A percentile compares a stretch with the other conserved stretches of the same genome.
phyloP scores from a whole-genome alignment of 805 yeast genomes.

The Helenozyma rhizophorensis region DNA sequence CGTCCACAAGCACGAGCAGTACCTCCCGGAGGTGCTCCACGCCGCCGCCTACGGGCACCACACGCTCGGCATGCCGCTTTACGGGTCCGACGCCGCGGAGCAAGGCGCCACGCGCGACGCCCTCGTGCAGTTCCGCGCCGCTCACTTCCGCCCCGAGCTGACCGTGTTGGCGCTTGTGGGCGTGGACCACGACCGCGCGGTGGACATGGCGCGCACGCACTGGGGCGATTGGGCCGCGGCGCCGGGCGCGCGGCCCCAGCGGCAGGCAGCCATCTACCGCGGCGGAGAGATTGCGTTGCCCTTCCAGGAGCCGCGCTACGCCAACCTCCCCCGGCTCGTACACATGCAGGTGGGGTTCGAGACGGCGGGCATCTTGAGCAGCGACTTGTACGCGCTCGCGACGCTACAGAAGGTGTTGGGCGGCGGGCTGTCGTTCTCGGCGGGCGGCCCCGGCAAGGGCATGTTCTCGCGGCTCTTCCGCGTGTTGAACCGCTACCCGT shows the following conservation, averaged over 20 bases:
- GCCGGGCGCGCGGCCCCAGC: slow-evolving; percentile 20
- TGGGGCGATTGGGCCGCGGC: slow-evolving; percentile 54
- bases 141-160: slow-evolving; percentile 73
- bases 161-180: slow-evolving; percentile 88
- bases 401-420: slow-evolving; percentile 86
- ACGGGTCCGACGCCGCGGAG: slow-evolving; percentile 72
- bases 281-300: slow-evolving; percentile 47
- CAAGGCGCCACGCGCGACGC: slow-evolving; percentile 48
- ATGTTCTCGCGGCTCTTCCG: slow-evolving; percentile 93
- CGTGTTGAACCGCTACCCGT: slow-evolving; percentile 86
- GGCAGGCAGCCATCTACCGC: slow-evolving; percentile 55
- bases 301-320: slow-evolving; percentile 32
- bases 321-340: slow-evolving; percentile 68
- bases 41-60: slow-evolving; percentile 68
- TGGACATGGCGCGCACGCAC: slow-evolving; percentile 55
- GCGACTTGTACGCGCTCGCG: slow-evolving; percentile 88
- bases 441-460: slow-evolving; percentile 99
- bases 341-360: slow-evolving; percentile 87
- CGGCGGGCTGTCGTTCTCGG: slow-evolving; percentile 96
- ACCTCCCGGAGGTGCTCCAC: slow-evolving; percentile 87
- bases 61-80: slow-evolving; percentile 81
- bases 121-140: slow-evolving; percentile 55
- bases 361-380: slow-evolving; percentile 76
- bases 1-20: slow-evolving; percentile 75
- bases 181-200: slow-evolving; percentile 64